Conservation (phyloP, 2,329 filamentous ascomycete species). For the Aspergillus terreus region DNA sequence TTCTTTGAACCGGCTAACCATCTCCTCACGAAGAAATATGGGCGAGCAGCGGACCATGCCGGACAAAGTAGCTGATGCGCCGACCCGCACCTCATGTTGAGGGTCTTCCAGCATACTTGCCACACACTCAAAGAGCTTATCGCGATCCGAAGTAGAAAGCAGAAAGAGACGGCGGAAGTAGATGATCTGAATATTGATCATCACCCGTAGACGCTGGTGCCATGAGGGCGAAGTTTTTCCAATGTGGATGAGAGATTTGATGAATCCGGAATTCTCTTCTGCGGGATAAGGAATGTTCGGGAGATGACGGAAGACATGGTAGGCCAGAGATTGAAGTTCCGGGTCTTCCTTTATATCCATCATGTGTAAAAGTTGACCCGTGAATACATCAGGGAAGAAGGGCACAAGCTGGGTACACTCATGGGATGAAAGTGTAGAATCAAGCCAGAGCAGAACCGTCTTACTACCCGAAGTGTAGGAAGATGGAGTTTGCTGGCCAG, state of each 20-base stretch:
- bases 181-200: constrained; percentile 98
- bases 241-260: constrained; percentile 80
- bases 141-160: constrained; percentile 68
- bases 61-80: constrained; percentile 86
- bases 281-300: constrained; percentile 90
- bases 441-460: constrained; percentile 92
- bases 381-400: constrained; percentile 87
- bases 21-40: constrained; percentile 68
- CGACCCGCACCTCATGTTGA: constrained; percentile 90
- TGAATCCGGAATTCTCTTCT: constrained; percentile 80
- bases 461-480: constrained; percentile 95
- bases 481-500: constrained; percentile 88
- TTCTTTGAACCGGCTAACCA: constrained; percentile 70
- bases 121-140: constrained; percentile 84
- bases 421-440: constrained; percentile 82
- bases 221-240: constrained; percentile 80
- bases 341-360: constrained; percentile 99
- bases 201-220: constrained; percentile 90
- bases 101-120: constrained; percentile 88
- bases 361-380: constrained; percentile 94
- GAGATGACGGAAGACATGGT: constrained; percentile 93
- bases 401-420: constrained; percentile 87
- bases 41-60: constrained; percentile 98
- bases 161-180: constrained; percentile 97
- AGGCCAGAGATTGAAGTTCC: constrained; percentile 88